Evolutionary conservation across 495 filamentous ascomycete species (phyloP).

Genomic region (Tirmania nivea): DNA sequence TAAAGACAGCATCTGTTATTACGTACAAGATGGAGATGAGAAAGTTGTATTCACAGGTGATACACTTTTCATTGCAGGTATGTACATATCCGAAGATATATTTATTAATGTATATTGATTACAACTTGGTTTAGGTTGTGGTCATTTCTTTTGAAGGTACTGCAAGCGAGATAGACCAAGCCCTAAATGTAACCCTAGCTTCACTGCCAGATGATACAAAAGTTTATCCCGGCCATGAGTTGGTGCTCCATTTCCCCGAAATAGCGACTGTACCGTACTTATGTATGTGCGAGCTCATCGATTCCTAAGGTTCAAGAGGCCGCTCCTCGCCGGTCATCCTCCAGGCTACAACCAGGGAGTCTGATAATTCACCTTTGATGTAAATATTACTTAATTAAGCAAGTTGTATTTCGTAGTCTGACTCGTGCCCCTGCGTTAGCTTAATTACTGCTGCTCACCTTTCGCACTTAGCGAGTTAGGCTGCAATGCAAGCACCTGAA

Average conservation of each 20-base stretch:
- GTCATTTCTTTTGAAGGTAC: constrained; percentile 94
- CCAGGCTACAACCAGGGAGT: too few species aligned
- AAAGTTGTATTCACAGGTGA: constrained; percentile 87
- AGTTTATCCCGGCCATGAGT: constrained; percentile 37
- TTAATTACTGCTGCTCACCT: too few species aligned
- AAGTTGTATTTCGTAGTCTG: too few species aligned
- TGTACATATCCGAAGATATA: constrained; percentile 1
- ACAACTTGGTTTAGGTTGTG: constrained; percentile 40
- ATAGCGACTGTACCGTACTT: background rate
- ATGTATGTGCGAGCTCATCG: too few species aligned
- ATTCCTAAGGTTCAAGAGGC: too few species aligned
- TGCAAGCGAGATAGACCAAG: constrained; percentile 74
- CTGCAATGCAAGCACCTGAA: too few species aligned
- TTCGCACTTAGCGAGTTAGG: too few species aligned
- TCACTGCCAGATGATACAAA: constrained; percentile 74
- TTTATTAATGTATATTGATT: background rate
- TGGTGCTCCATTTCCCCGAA: background rate
- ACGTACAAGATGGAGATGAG: constrained; percentile 59
- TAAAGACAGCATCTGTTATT: constrained; percentile 91
- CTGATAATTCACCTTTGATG: too few species aligned
- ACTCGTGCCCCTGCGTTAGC: too few species aligned
- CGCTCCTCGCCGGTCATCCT: too few species aligned
- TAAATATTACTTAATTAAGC: too few species aligned
- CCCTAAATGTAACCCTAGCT: constrained; percentile 67
- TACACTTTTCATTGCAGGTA: constrained; percentile 84